Evolutionary conservation across 208 protist genomes (phyloP), one percentile per base, ranked within the genome.

Genomic region (Trypanosoma platydactyli): DNA sequence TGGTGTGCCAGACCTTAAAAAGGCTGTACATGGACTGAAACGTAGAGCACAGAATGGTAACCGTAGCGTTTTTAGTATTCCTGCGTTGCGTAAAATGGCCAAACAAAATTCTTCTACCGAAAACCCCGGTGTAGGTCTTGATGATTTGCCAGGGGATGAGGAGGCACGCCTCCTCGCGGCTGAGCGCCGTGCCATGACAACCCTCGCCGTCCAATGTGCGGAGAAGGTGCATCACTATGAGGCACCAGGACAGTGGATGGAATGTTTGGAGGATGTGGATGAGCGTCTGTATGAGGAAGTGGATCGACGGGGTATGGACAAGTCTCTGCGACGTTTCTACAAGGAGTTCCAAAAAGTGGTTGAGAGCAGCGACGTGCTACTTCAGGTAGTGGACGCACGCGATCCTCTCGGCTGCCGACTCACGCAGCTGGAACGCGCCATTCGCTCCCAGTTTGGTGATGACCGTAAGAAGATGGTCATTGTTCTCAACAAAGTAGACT

Each of bases 401-500:
- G 98, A 99, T 76, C 98, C 98, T 30, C 76, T 98, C 3, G 97
- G 97, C 29, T 98, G 97, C 85, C 88, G 98, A 13, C 97, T 96
- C 20, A 79, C 69, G 0, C 73, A 96, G 38, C 76, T 99, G 6
- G 97, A 99, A 83, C 79, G 93, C 49, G 82, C 73, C 40, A 97
- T 99, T 44, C 74, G 93, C 16, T 91, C 89, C 16, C 57, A 78
- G 42, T 95, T 96, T 57, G 84, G 88, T 20, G 89, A 97, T 44
- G 88, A 97, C 24, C 84, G 87, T 18, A 98, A 99, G 79, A 79
- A 88, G 41, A 84, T 98, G 7, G 87, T 99, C 13, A 69, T 99
- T 9, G 86, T 99, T 33, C 82, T 99, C 11, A 99, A 99, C 74
- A 99, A 99, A 81, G 94, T 98, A 27, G 97, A 99, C 83, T 77